Evolutionary conservation across 768 basidiomycete genomes (phyloP), one percentile per base, ranked within the genome.

Genomic region (Mycena polygramma): DNA sequence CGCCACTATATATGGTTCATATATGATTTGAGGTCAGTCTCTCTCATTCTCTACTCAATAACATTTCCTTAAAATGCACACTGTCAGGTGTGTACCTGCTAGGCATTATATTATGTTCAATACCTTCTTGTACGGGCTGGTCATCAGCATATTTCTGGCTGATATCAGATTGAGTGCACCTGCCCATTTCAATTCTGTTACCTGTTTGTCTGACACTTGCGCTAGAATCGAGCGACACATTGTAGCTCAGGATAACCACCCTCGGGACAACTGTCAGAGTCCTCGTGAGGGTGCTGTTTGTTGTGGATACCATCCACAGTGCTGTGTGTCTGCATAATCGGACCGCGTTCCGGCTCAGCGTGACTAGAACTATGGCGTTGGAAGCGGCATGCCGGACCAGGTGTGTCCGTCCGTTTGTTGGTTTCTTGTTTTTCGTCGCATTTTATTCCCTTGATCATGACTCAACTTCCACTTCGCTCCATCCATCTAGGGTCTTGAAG

Each of bases 101-200:
- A 36, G 81, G 81, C 26, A 22, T 26, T n/a, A 51, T 70, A n/a
- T n/a, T n/a, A n/a, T n/a, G 75, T 78, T 81, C 57, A 81, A 81
- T 69, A 80, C 80, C 22, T 80, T 79, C 66, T 70, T 86, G 15
- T 85, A 82, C 66, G 85, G 84, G 1, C 76, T 85, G 15, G 84
- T 85, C 69, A 77, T 78, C 2, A 84, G 81, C 73, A 84, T 84
- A 66, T 86, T 85, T 69, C 77, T 79, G 10, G 70, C 77, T 9
- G 85, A 86, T 69, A 76, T 80, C 72, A 78, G 75, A 66, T 77
- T 80, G 26, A 79, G 81, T 81, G 20, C 36, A n/a, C n/a, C n/a
- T n/a, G 60, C 68, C n/a, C n/a, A 22, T 67, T 37, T 59, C n/a
- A 54, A 63, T 30, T 35, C 20, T 39, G 41, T 36, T 49, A 13